These are phyloP conservation scores for Saccharomyces jurei DNA, from an alignment of 805 yeast species.

Conservation along the genomic window DNA sequence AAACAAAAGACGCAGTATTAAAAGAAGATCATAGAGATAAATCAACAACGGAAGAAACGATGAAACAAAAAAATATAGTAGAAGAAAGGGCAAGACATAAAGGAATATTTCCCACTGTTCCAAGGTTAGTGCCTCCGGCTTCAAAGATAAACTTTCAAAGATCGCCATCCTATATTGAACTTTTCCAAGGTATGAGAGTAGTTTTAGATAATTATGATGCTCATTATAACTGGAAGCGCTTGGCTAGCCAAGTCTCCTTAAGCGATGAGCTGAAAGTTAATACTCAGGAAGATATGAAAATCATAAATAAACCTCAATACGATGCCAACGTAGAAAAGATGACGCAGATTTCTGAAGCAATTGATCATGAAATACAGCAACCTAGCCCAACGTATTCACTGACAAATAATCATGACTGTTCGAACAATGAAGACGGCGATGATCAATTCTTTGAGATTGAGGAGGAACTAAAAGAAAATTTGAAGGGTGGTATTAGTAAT, in stretches of 20 bases:
- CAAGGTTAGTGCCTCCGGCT: slow-evolving; percentile 2
- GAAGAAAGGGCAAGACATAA: not conserved
- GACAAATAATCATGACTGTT: not conserved
- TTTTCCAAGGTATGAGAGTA: slow-evolving; percentile 26
- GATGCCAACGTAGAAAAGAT: not conserved
- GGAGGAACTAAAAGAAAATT: not conserved
- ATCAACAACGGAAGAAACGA: not conserved
- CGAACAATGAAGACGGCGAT: not conserved
- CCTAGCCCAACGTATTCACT: not conserved
- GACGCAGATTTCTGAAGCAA: slow-evolving; percentile 1
- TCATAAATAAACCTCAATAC: not conserved
- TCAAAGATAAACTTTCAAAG: slow-evolving; percentile 13
- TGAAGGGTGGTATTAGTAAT: not conserved
- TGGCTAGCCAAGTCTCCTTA: slow-evolving; percentile 18
- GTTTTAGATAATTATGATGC: slow-evolving; percentile 29
- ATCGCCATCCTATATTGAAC: slow-evolving; percentile 27
- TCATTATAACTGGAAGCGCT: slow-evolving; percentile 26
- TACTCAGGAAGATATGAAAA: not conserved
- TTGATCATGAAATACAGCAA: slow-evolving; percentile 1
- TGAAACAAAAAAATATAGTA: not conserved
- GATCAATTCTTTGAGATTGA: not conserved
- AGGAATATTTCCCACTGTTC: slow-evolving; percentile 16
- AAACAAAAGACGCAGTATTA: not conserved
- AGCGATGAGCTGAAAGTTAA: slow-evolving; percentile 2
- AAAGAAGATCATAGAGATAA: not conserved